These are phyloP conservation scores for Schizonepeta tenuifolia DNA, from an alignment of 257 asterid genomes.

Conservation along the genomic window DNA sequence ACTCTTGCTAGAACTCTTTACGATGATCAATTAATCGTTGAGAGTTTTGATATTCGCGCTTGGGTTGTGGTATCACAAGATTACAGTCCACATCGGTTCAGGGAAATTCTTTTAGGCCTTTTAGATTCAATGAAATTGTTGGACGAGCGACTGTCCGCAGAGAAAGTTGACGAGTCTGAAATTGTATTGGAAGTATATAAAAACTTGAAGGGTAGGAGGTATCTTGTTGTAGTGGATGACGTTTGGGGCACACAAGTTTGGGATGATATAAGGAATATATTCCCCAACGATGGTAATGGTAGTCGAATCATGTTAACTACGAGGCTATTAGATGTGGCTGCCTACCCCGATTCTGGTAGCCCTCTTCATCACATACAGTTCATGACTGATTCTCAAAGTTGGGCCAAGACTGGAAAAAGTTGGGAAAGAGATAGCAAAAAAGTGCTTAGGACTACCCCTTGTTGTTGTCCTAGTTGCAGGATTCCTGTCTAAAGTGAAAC, in stretches of 20 bases:
- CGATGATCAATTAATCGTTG: not conserved
- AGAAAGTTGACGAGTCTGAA: too few species aligned
- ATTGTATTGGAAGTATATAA: too few species aligned
- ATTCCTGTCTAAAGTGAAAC: not conserved
- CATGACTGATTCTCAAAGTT: not conserved
- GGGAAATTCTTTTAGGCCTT: too few species aligned
- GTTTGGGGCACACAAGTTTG: not conserved
- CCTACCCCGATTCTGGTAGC: not conserved
- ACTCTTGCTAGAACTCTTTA: not conserved
- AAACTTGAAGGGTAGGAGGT: too few species aligned
- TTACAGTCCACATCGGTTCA: too few species aligned
- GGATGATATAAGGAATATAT: not conserved
- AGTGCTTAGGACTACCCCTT: not conserved
- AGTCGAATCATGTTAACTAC: slow-evolving; percentile 1
- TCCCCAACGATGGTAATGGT: slow-evolving; percentile 5
- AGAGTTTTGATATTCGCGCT: not conserved
- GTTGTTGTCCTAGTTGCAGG: not conserved
- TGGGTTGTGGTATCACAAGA: not conserved
- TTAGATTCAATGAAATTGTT: too few species aligned
- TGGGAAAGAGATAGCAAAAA: not conserved
- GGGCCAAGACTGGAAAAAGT: not conserved
- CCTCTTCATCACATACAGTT: slow-evolving; percentile 8
- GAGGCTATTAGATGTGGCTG: not conserved
- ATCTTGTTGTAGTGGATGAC: not conserved
- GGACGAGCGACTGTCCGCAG: too few species aligned